Evolutionary conservation across 2,329 filamentous ascomycete genomes (phyloP).

Genomic region (Hypomyces perniciosus): DNA sequence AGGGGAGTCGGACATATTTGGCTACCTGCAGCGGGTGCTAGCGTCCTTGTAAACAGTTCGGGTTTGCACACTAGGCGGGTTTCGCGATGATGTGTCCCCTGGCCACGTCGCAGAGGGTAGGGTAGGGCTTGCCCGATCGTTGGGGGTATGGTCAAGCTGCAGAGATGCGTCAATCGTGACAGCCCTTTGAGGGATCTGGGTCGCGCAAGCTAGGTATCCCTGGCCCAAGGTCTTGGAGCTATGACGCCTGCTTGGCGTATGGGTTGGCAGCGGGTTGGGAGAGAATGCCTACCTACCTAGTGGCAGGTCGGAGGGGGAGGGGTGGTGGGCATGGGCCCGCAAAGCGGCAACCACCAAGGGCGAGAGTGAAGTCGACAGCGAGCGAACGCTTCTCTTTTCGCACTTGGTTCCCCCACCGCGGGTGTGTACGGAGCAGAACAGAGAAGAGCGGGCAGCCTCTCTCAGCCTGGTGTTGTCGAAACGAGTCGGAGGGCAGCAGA

Average conservation of each 20-base stretch:
- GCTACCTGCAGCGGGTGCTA: conserved; percentile 61
- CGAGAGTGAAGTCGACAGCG: background rate
- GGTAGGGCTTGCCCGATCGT: conserved; percentile 42
- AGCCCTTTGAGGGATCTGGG: conserved; percentile 21
- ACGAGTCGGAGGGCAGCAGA: background rate
- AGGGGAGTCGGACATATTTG: conserved; percentile 85
- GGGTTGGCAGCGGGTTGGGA: conserved; percentile 12
- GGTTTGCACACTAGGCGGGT: conserved; percentile 48
- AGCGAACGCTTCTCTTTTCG: conserved; percentile 3
- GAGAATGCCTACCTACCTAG: conserved; percentile 10
- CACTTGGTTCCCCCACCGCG: background rate
- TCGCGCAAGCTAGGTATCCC: conserved; percentile 11
- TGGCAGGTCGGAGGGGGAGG: conserved; percentile 7
- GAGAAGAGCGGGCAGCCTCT: background rate
- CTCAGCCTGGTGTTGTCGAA: conserved; percentile 2
- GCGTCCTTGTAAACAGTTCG: conserved; percentile 54
- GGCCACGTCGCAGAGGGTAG: conserved; percentile 53
- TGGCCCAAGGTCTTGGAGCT: conserved; percentile 10
- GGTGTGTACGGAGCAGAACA: conserved; percentile 6
- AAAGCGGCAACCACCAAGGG: conserved; percentile 1
- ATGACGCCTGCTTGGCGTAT: conserved; percentile 14
- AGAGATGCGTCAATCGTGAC: conserved; percentile 49
- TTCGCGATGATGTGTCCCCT: conserved; percentile 53
- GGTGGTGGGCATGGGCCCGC: conserved; percentile 2
- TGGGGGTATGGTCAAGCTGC: conserved; percentile 44